Percentiles rank a stretch among this genome's conserved stretches.
Conservation (phyloP, 768 basidiomycete genomes). For the Boletus subparvulus region DNA sequence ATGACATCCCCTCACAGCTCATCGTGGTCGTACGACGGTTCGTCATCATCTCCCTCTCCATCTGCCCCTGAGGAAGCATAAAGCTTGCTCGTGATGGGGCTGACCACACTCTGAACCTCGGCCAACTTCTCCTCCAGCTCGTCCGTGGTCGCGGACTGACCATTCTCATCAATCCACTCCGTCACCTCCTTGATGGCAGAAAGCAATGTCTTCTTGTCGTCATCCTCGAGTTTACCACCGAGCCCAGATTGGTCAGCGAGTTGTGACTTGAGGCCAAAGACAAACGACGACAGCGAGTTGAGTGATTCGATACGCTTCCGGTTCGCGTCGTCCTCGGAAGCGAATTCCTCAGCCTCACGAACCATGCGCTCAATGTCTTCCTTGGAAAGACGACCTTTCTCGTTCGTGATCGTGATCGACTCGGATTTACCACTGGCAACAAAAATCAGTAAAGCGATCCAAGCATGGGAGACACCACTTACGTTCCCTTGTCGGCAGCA, state of each 20-base stretch:
- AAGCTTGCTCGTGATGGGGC: conserved; percentile 84
- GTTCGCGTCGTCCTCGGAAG: conserved; percentile 73
- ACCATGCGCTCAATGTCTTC: conserved; percentile 98
- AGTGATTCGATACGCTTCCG: conserved; percentile 85
- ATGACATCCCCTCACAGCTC: conserved; percentile 41
- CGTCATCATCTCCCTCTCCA: conserved; percentile 41
- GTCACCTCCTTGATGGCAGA: conserved; percentile 82
- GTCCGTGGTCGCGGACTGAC: conserved; percentile 71
- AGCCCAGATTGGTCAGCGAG: conserved; percentile 85
- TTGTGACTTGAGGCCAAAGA: conserved; percentile 87
- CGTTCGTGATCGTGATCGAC: conserved; percentile 93
- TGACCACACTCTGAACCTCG: conserved; percentile 72
- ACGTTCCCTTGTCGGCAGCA: conserved; percentile 94
- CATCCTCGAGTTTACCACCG: conserved; percentile 80
- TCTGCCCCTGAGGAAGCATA: conserved; percentile 49
- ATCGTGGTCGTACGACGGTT: conserved; percentile 48
- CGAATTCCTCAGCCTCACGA: conserved; percentile 88
- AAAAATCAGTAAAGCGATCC: neutral
- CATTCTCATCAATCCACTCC: conserved; percentile 90
- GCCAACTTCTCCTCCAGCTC: conserved; percentile 88
- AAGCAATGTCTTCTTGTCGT: conserved; percentile 82
- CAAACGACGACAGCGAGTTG: conserved; percentile 75
- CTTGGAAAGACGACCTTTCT: conserved; percentile 86
- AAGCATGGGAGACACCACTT: conserved; percentile 26
- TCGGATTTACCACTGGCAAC: conserved; percentile 70